Evolutionary conservation across 1,284 basidiomycete species (phyloP).

Genomic region (Cerioporus squamosus): DNA sequence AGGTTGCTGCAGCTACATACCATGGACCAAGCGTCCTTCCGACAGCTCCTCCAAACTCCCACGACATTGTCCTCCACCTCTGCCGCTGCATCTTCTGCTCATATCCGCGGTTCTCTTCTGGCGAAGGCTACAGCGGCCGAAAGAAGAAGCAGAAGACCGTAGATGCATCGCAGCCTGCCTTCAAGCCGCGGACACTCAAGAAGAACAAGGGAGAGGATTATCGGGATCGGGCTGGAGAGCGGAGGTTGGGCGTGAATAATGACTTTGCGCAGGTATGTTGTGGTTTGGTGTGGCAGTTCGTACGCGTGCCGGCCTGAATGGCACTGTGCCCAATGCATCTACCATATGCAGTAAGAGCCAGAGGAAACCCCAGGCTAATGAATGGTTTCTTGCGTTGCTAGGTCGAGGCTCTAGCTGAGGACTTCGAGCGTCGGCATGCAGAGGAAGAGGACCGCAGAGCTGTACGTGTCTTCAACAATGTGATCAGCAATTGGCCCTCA

Average conservation of each 20-base stretch:
- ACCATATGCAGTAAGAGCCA: no score
- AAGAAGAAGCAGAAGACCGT: slow-evolving; percentile 33
- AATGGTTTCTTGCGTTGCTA: slow-evolving; percentile 33
- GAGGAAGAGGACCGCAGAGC: slow-evolving; percentile 57
- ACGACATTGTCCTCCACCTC: slow-evolving; percentile 5
- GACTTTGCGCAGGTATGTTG: slow-evolving; percentile 67
- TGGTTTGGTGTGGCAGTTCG: not conserved
- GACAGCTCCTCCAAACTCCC: slow-evolving; percentile 36
- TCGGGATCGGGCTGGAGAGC: slow-evolving; percentile 72
- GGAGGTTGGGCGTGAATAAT: slow-evolving; percentile 61
- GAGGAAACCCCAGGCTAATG: no score
- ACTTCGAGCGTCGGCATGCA: slow-evolving; percentile 72
- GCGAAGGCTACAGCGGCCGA: slow-evolving; percentile 12
- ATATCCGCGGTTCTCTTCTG: slow-evolving; percentile 28
- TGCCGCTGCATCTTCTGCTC: slow-evolving; percentile 8
- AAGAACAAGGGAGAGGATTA: slow-evolving; percentile 57
- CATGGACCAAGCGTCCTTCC: slow-evolving; percentile 43
- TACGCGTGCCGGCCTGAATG: no score
- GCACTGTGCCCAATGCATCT: no score
- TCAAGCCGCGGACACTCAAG: slow-evolving; percentile 80
- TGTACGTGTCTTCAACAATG: slow-evolving; percentile 47
- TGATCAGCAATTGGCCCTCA: not conserved
- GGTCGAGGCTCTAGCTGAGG: slow-evolving; percentile 81
- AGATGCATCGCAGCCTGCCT: slow-evolving; percentile 46
- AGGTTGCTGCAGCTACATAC: not conserved